Evolutionary conservation across 306 rosid genomes (phyloP).

Genomic region (Vigna nakashimae): DNA sequence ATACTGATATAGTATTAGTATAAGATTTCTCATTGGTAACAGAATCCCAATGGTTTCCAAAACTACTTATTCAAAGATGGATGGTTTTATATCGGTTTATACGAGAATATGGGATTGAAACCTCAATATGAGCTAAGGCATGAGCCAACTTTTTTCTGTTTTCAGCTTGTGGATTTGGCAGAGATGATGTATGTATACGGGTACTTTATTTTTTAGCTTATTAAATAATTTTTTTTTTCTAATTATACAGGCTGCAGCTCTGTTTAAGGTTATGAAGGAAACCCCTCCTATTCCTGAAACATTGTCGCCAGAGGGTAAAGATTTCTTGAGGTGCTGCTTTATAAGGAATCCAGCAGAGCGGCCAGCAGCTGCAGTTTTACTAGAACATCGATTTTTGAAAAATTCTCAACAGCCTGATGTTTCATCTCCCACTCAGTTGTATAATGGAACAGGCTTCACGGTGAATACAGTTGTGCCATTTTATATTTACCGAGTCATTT

Average conservation of each 20-base stretch:
- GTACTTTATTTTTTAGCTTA: constrained; percentile 36
- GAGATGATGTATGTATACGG: not conserved
- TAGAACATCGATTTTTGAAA: constrained; percentile 83
- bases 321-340: constrained; percentile 83
- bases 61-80: constrained; percentile 3
- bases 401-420: constrained; percentile 61
- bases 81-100: not conserved
- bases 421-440: constrained; percentile 44
- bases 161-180: constrained; percentile 32
- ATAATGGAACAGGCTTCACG: constrained; percentile 52
- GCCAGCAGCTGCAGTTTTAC: constrained; percentile 68
- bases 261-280: constrained; percentile 91
- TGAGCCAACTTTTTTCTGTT: constrained; percentile 27
- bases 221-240: constrained; percentile 26
- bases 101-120: not conserved
- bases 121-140: constrained; percentile 22
- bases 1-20: not conserved
- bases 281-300: constrained; percentile 82
- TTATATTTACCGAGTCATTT: constrained; percentile 20
- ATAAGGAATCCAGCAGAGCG: constrained; percentile 90
- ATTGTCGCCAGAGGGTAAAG: constrained; percentile 76
- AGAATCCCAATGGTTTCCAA: not conserved
- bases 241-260: constrained; percentile 81
- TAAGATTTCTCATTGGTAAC: not conserved
- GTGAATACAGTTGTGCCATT: constrained; percentile 48